A percentile compares a stretch with the other conserved stretches of the same genome.
Conservation (phyloP, 73 alveolate genomes). For the Diophrys sp. region DNA sequence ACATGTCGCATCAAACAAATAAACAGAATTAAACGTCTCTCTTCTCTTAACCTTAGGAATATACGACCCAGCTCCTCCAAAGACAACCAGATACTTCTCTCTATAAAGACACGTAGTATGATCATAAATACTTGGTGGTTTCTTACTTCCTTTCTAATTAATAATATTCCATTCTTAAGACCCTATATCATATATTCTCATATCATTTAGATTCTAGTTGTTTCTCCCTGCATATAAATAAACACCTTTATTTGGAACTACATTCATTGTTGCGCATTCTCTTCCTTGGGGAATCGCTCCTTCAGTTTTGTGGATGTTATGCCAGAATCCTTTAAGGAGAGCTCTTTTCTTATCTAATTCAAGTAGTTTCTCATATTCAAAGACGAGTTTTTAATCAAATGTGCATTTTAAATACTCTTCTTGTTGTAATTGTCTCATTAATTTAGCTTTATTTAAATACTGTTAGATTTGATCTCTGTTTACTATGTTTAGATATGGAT, state of each 20-base stretch:
- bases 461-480: background rate
- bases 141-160: background rate
- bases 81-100: slow-evolving; percentile 3
- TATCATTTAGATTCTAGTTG: background rate
- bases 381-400: background rate
- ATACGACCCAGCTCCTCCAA: slow-evolving; percentile 46
- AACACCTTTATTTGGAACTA: background rate
- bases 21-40: slow-evolving; percentile 34
- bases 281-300: slow-evolving; percentile 5
- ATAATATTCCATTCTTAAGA: background rate
- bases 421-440: background rate
- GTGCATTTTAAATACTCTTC: background rate
- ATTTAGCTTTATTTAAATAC: no score
- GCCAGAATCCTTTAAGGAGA: slow-evolving; percentile 15
- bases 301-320: background rate
- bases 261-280: slow-evolving; percentile 13
- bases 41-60: slow-evolving; percentile 28
- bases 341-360: background rate
- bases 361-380: background rate
- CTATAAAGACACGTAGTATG: background rate
- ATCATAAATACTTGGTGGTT: background rate
- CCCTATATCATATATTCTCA: background rate
- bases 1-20: background rate
- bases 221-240: slow-evolving; percentile 12
- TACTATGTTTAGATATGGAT: background rate